Conservation (phyloP, 306 rosid genomes). For the Corylus heterophylla region DNA sequence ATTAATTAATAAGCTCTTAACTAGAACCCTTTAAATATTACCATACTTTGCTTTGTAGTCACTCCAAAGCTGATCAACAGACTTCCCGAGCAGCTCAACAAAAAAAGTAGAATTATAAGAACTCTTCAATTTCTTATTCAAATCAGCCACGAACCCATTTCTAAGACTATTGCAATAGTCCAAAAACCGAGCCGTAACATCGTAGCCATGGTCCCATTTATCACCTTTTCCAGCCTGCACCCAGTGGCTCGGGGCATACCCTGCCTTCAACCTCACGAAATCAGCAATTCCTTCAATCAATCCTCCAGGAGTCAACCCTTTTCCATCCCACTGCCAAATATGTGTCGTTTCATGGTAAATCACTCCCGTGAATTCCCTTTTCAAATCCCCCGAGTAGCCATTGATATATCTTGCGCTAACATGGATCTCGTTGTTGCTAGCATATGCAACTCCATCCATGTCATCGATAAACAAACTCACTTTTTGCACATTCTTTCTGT, state of each 20-base stretch:
- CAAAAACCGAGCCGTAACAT: conserved; percentile 41
- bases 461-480: conserved; percentile 34
- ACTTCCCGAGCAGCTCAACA: conserved; percentile 41
- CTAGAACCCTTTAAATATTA: neutral
- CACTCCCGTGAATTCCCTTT: conserved; percentile 35
- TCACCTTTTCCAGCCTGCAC: conserved; percentile 27
- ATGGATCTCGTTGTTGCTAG: conserved; percentile 35
- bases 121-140: conserved; percentile 40
- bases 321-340: conserved; percentile 41
- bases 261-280: conserved; percentile 44
- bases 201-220: conserved; percentile 44
- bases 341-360: conserved; percentile 52
- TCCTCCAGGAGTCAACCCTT: conserved; percentile 27
- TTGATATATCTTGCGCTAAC: conserved; percentile 24
- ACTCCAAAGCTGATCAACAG: conserved; percentile 44
- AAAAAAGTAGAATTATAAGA: conserved; percentile 43
- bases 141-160: conserved; percentile 50
- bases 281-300: conserved; percentile 51
- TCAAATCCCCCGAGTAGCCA: conserved; percentile 13
- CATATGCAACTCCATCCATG: conserved; percentile 30
- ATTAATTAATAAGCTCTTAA: neutral
- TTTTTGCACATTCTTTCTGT: conserved; percentile 23
- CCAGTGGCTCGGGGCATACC: conserved; percentile 26
- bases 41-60: conserved; percentile 49
- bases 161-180: conserved; percentile 35